Conservation (phyloP, 2,329 filamentous ascomycete genomes). For the Fusarium nelsonii region DNA sequence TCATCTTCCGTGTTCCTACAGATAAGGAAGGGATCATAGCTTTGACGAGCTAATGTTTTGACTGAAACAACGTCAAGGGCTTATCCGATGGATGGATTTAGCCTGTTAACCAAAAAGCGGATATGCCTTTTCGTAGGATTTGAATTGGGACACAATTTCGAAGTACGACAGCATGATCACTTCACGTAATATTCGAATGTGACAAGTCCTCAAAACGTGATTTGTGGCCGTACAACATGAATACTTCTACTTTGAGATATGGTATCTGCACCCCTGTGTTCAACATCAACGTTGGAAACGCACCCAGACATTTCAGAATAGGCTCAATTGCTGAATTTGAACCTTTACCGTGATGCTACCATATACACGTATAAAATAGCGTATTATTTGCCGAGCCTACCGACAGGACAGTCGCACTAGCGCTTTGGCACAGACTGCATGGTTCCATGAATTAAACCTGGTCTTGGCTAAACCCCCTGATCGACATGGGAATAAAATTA, state of each 20-base stretch:
- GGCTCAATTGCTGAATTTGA: conserved; percentile 11
- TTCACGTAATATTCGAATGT: not conserved
- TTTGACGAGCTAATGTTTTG: not conserved
- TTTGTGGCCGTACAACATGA: not conserved
- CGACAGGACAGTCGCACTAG: not conserved
- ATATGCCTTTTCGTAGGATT: not conserved
- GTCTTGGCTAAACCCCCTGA: not conserved
- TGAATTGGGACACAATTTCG: not conserved
- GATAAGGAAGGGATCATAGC: conserved; percentile 15
- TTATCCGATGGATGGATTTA: conserved; percentile 15
- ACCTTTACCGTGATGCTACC: not conserved
- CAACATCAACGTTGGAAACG: not conserved
- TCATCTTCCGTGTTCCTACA: conserved; percentile 8
- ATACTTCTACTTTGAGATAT: too few species aligned
- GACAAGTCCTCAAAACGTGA: not conserved
- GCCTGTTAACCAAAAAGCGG: conserved; percentile 7
- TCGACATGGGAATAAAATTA: not conserved
- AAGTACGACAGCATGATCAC: not conserved
- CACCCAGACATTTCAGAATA: not conserved
- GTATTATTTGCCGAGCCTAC: not conserved
- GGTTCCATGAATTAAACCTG: not conserved
- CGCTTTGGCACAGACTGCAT: not conserved
- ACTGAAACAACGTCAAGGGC: not conserved
- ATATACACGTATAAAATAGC: not conserved
- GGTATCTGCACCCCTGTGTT: not conserved